Evolutionary conservation across 2,329 filamentous ascomycete species (phyloP).

Genomic region (Trichophyton equinum): DNA sequence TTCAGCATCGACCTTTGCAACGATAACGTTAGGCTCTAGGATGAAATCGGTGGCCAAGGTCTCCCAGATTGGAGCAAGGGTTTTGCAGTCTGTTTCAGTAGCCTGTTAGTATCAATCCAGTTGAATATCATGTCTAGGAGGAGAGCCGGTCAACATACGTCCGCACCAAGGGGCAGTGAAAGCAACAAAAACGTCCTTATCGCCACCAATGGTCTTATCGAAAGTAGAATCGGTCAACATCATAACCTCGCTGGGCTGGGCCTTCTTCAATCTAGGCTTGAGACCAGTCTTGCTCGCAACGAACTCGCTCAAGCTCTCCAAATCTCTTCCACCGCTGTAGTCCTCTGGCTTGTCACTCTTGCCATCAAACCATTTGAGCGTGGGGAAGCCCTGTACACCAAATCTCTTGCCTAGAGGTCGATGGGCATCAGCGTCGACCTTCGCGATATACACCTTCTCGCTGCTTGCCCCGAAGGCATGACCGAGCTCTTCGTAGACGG

Average conservation of each 20-base stretch:
- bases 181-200: conserved; percentile 84
- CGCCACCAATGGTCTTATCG: conserved; percentile 61
- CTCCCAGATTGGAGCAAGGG: conserved; percentile 81
- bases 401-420: conserved; percentile 73
- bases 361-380: conserved; percentile 94
- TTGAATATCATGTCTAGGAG: not conserved
- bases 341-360: conserved; percentile 76
- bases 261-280: conserved; percentile 56
- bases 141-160: conserved; percentile 51
- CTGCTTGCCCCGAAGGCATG: conserved; percentile 58
- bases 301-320: conserved; percentile 72
- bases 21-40: conserved; percentile 62
- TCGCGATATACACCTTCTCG: conserved; percentile 73
- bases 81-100: conserved; percentile 75
- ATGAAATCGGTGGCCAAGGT: conserved; percentile 68
- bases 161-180: conserved; percentile 99
- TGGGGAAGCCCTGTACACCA: conserved; percentile 88
- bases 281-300: conserved; percentile 77
- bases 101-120: not conserved
- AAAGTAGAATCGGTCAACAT: conserved; percentile 73
- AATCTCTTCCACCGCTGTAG: conserved; percentile 74
- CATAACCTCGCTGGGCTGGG: conserved; percentile 60
- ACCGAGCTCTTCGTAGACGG: conserved; percentile 85
- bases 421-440: conserved; percentile 90
- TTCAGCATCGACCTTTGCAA: conserved; percentile 95